Base-by-base conservation (phyloP, 2,329 filamentous ascomycete genomes). In the Dactylellina haptotyla region DNA sequence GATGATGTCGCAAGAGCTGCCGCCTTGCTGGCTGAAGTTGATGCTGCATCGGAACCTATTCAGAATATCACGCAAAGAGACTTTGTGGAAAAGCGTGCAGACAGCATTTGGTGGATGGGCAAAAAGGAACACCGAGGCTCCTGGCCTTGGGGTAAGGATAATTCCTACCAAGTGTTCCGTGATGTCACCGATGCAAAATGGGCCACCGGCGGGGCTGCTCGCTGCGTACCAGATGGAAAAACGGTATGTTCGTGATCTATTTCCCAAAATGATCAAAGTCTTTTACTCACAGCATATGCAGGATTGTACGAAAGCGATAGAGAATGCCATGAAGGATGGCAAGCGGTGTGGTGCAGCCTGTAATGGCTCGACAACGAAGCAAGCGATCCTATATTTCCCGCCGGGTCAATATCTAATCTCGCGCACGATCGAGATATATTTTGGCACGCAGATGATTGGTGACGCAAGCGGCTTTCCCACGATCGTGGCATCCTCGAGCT, bases 401-500 rank as follows among this genome's bases (percentile, higher is more conserved):
- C 65, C 77, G 0, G 77, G 78, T 1, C 75, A 50, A 0, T 79
- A 79, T 39, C 74, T 76, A 10, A 63, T 79, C 18, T 75, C 69
- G 6, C 62, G 14, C 3, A 66, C 76, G 1, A 76, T 79, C 6
- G 54, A 62, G 3, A 54, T 71, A 20, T 63, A 70, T 25, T 79
- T 69, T 32, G 63, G 37, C 8, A 78, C 77, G 0, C 76, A 79
- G 51, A 14, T 79, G n/a, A 76, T 78, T 20, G 77, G 77, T 18
- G 30, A 72, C 25, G 23, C 89, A 53, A 79, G 41, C 50, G 34
- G 69, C 58, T 43, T 5, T 3, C 76, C 94, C 0, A 89, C 88
- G 0, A 84, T 97, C 81, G 93, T 94, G 83, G 90, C 90, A 1
- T 81, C 87, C 1, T 80, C 88, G 37, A 83, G 84, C 77, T 99